phyloP scores from a whole-genome alignment of 2,329 filamentous ascomycete species.

The Claviceps sp. region DNA sequence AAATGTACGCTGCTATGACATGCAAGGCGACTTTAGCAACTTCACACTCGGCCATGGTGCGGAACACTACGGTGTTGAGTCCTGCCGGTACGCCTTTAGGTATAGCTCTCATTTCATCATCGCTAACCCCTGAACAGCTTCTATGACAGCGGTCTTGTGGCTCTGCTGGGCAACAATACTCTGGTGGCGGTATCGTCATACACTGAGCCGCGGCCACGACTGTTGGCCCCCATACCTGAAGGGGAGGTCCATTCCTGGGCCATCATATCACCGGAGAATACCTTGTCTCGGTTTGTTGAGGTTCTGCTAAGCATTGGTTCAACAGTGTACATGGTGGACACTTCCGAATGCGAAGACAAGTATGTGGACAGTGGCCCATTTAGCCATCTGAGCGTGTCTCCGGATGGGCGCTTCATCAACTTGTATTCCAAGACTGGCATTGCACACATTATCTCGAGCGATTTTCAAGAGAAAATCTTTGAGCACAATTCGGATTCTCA shows the following conservation, averaged over 20 bases:
- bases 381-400: constrained; percentile 77
- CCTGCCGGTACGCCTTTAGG: constrained; percentile 45
- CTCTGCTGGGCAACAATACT: constrained; percentile 75
- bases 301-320: constrained; percentile 73
- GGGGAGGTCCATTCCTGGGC: constrained; percentile 80
- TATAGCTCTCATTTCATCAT: too few species aligned
- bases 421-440: constrained; percentile 77
- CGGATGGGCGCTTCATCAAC: constrained; percentile 77
- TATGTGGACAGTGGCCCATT: constrained; percentile 88
- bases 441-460: constrained; percentile 85
- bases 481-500: constrained; percentile 83
- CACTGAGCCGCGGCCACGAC: constrained; percentile 75
- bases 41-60: constrained; percentile 84
- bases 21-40: constrained; percentile 91
- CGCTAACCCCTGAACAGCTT: constrained; percentile 34
- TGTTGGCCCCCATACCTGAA: constrained; percentile 62
- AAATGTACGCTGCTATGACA: constrained; percentile 76
- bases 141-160: constrained; percentile 86
- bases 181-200: constrained; percentile 81
- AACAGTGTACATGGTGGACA: constrained; percentile 78
- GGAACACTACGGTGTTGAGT: constrained; percentile 74
- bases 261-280: constrained; percentile 75
- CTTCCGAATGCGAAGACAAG: constrained; percentile 80
- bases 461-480: constrained; percentile 84
- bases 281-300: constrained; percentile 84